These are phyloP conservation scores for Lenzites betulinus DNA, from an alignment of 768 basidiomycete species.

Conservation along the genomic window DNA sequence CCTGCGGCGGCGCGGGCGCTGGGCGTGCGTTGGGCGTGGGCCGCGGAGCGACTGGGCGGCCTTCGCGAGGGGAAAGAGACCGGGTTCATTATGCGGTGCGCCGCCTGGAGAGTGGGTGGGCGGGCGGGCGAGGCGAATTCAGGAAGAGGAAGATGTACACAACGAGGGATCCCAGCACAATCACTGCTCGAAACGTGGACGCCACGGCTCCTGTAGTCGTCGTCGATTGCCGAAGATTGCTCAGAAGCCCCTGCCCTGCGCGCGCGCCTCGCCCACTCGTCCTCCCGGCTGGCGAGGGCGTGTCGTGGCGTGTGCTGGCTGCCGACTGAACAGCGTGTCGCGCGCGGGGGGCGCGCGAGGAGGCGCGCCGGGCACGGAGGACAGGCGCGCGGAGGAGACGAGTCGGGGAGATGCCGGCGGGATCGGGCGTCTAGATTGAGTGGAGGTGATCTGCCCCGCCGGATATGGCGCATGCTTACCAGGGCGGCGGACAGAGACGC, in stretches of 20 bases:
- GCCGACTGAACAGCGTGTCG: not conserved
- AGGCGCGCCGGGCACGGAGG: not conserved
- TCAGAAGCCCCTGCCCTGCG: not conserved
- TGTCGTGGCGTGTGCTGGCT: not conserved
- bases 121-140: not conserved
- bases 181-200: conserved; percentile 4
- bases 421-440: conserved; percentile 22
- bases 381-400: not conserved
- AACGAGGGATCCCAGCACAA: not conserved
- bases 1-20: not conserved
- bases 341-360: not conserved
- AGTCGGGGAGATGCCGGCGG: not conserved
- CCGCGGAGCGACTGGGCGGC: not conserved
- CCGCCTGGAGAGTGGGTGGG: not conserved
- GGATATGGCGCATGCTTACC: conserved; percentile 1
- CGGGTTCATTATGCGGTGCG: conserved; percentile 11
- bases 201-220: conserved; percentile 3
- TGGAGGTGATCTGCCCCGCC: conserved; percentile 12
- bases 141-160: not conserved
- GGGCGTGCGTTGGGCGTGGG: not conserved
- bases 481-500: not conserved
- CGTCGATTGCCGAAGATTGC: conserved; percentile 19
- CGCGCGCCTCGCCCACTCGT: not conserved
- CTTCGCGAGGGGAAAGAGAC: not conserved
- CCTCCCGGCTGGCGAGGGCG: no score